Conservation (phyloP, 2,329 filamentous ascomycete genomes). For the Sporothrix protearum region DNA sequence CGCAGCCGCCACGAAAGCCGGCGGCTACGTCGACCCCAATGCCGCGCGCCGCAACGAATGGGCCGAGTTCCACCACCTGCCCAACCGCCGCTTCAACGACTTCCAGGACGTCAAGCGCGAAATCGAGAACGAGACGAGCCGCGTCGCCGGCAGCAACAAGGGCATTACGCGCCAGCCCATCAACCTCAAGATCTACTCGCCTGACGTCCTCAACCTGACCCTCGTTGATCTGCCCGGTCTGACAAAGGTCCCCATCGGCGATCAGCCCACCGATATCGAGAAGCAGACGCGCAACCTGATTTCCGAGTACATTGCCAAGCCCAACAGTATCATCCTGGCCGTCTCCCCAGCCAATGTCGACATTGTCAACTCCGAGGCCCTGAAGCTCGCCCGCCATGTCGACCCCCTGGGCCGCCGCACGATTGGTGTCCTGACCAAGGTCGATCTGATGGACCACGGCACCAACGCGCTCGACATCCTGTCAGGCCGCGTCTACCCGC, state of each 20-base stretch:
- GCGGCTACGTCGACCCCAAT: slow-evolving; percentile 75
- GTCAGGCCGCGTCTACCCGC: slow-evolving; percentile 91
- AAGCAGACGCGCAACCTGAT: slow-evolving; percentile 95
- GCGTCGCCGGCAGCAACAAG: slow-evolving; percentile 92
- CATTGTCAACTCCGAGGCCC: slow-evolving; percentile 95
- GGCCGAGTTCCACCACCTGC: slow-evolving; percentile 96
- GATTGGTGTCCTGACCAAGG: slow-evolving; percentile 95
- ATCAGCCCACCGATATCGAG: slow-evolving; percentile 41
- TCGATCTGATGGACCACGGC: slow-evolving; percentile 97
- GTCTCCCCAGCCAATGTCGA: slow-evolving; percentile 97
- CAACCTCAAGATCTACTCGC: slow-evolving; percentile 97
- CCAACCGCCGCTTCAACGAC: slow-evolving; percentile 95
- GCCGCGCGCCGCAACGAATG: slow-evolving; percentile 67
- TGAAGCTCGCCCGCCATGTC: slow-evolving; percentile 94
- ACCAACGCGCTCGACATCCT: slow-evolving; percentile 98
- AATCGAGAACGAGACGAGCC: slow-evolving; percentile 93
- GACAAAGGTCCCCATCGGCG: slow-evolving; percentile 61
- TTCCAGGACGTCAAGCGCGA: slow-evolving; percentile 98
- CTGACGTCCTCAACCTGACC: slow-evolving; percentile 94
- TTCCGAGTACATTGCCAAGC: slow-evolving; percentile 96
- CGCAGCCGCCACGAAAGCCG: slow-evolving; percentile 18
- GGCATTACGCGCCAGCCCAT: slow-evolving; percentile 96
- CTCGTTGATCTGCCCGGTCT: slow-evolving; percentile 94
- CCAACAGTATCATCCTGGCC: slow-evolving; percentile 95
- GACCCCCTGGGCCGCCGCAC: slow-evolving; percentile 96